Base-by-base conservation (phyloP, 1,284 basidiomycete genomes). In the Ustilago sp. region DNA sequence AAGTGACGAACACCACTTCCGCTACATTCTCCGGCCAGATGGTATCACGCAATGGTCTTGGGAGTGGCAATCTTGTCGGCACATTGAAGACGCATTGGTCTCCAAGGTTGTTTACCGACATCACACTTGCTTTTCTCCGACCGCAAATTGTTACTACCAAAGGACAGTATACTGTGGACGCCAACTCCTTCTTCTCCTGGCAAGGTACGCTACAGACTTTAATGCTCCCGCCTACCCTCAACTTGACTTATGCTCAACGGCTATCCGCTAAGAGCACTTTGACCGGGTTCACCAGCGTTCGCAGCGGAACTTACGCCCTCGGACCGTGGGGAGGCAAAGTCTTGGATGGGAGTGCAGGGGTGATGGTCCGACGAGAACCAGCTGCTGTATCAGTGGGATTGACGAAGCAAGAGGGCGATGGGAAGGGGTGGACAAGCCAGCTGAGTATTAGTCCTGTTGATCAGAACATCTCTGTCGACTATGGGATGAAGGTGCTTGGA, bases 41-140 rank as follows among this genome's bases (percentile, higher is more conserved):
- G 84, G 81, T 87, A 28, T 81, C 82, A 8, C 76, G 87, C 31
- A 82, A 82, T 53, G 85, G 87, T 8, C 77, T 82, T 17, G 88
- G 88, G 9, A 88, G 87, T 7, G 89, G 88, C 17, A 89, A 88
- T 63, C 83, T 92, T 63, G 82, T 89, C 50, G 91, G 90, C 51
- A 90, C 90, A 5, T 76, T 92, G 56, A 89, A 89, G 65, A 90
- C 92, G 78, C 91, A 91, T 69, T 89, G 90, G 82, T 90, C 89
- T 28, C 90, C 90, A 13, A 88, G 89, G 41, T 83, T 92, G 8
- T 86, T 45, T 83, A 79, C 78, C 34, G 84, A 86, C 36, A 28
- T 80, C 19, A 81, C 70, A n/a, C 84, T 87, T 31, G 87, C 87
- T 1, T 74, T 88, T 15, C 72, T 90, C 31, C 78, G 85, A 5